phyloP scores from a whole-genome alignment of 164 flowering plant species.

The Macadamia integrifolia region DNA sequence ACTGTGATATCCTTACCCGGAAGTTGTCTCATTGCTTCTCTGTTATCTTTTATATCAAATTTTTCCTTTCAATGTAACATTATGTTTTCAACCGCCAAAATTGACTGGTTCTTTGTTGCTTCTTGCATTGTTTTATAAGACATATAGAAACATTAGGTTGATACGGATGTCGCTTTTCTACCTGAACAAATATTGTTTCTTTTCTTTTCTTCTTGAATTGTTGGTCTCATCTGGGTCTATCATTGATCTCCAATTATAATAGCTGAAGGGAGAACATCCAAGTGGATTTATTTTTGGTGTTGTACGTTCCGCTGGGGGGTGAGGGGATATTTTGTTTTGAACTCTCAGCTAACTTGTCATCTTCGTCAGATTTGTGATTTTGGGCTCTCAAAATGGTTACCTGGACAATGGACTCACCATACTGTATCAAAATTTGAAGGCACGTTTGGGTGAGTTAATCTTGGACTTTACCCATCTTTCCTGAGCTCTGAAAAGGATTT shows the following conservation, averaged over 20 bases:
- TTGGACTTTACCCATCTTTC: background rate
- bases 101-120: background rate
- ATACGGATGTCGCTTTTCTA: too few relatives aligned
- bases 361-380: conserved; percentile 83
- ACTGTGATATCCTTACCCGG: background rate
- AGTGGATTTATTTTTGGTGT: background rate
- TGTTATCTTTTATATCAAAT: background rate
- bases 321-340: background rate
- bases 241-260: background rate
- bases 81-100: background rate
- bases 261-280: conserved; percentile 1
- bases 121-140: background rate
- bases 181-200: background rate
- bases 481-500: background rate
- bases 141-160: too few relatives aligned
- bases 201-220: background rate
- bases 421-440: conserved; percentile 77
- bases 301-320: too few relatives aligned
- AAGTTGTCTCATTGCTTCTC: background rate
- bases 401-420: conserved; percentile 87
- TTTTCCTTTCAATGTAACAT: background rate
- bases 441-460: conserved; percentile 75
- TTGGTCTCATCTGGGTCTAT: too few relatives aligned
- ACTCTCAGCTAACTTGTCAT: background rate
- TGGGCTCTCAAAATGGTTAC: conserved; percentile 98